Conservation (phyloP, 768 basidiomycete genomes). For the Pisolithus sp. region DNA sequence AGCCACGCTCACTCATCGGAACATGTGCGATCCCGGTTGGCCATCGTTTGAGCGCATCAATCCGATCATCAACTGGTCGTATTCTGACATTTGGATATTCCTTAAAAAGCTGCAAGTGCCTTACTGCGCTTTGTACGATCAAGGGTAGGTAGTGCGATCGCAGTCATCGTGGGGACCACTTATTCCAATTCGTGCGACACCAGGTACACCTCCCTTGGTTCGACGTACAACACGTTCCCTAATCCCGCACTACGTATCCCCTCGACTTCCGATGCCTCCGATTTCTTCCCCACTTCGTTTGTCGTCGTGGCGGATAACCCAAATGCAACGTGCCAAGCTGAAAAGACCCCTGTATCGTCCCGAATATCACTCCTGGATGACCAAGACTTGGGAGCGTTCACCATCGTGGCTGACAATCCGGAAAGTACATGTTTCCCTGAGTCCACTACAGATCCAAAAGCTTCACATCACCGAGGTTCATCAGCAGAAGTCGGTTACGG, state of each 20-base stretch:
- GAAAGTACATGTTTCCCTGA: slow-evolving; percentile 14
- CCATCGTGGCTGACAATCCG: slow-evolving; percentile 16
- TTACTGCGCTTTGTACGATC: slow-evolving; percentile 86
- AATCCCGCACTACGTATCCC: slow-evolving; percentile 69
- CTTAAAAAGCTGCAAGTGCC: slow-evolving; percentile 67
- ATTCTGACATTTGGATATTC: slow-evolving; percentile 86
- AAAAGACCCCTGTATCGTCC: slow-evolving; percentile 1
- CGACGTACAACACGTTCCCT: slow-evolving; percentile 88
- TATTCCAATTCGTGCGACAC: background rate
- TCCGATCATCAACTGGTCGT: slow-evolving; percentile 95
- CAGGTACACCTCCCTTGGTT: slow-evolving; percentile 97
- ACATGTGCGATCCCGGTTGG: slow-evolving; percentile 87
- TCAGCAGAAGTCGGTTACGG: slow-evolving; percentile 2
- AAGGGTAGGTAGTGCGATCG: slow-evolving; percentile 54
- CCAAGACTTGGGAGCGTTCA: slow-evolving; percentile 3
- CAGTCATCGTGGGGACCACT: background rate
- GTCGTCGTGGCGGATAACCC: slow-evolving; percentile 17
- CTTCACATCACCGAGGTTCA: background rate
- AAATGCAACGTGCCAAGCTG: slow-evolving; percentile 11
- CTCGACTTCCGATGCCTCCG: slow-evolving; percentile 6
- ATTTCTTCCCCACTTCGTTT: slow-evolving; percentile 14
- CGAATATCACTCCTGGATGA: background rate
- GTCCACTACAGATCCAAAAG: background rate
- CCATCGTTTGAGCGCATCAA: slow-evolving; percentile 86
- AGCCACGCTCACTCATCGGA: slow-evolving; percentile 69